Conservation (phyloP, 305 asterid genomes). For the Fraxinus xanthoxyloides region DNA sequence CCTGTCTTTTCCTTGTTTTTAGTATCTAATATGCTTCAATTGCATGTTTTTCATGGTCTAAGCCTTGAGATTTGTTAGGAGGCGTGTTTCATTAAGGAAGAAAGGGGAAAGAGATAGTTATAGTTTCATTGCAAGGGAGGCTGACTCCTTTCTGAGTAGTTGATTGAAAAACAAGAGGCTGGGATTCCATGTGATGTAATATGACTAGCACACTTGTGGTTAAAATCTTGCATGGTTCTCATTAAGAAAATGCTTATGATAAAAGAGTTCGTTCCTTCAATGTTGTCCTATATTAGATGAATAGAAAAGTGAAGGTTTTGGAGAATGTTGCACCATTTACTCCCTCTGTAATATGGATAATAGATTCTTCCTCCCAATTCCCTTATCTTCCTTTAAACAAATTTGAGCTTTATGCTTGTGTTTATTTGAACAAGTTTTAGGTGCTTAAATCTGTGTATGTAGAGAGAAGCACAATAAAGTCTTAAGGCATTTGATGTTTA, state of each 20-base stretch:
- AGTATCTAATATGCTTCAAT: background rate
- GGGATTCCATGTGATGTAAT: background rate
- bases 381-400: background rate
- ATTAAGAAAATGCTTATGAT: background rate
- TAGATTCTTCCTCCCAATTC: background rate
- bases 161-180: background rate
- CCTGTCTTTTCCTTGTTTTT: background rate
- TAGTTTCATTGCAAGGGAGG: background rate
- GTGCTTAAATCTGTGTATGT: background rate
- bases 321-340: background rate
- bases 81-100: background rate
- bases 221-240: background rate
- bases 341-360: background rate
- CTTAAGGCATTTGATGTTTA: background rate
- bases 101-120: background rate
- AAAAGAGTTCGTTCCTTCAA: background rate
- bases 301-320: background rate
- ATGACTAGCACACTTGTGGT: background rate
- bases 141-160: background rate
- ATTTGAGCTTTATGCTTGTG: background rate
- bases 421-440: too few species aligned
- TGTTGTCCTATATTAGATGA: background rate
- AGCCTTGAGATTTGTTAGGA: background rate
- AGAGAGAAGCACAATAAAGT: background rate
- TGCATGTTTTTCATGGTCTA: background rate